Base-by-base conservation (phyloP, 2,329 filamentous ascomycete genomes). In the Ceratocystis albifundus region DNA sequence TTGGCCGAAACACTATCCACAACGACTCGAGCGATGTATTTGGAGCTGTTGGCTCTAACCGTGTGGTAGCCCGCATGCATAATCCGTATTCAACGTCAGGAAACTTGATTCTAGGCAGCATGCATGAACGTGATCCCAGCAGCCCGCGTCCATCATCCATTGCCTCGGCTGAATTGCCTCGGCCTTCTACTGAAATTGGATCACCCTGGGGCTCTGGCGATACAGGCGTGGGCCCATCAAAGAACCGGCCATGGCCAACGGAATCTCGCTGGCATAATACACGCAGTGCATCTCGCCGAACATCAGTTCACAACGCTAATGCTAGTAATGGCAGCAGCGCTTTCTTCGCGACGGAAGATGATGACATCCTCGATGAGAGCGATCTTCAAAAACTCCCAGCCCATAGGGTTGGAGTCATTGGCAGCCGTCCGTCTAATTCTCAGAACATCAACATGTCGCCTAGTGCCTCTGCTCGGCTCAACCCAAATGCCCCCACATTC, bases 401-500 rank as follows among this genome's bases (percentile, higher is more conserved):
- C 65, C 80, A 85, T 22, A 65, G 41, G 57, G 81, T 87, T 1
- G 84, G 85, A 25, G 82, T 87, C 0, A 96, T 97, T 70, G 93
- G 93, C 28, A 95, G 90, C 61, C 85, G 87, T 2, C 90, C 88
- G 1, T 41, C 66, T 1, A 57, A 68, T 59, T 76, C 77, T 3
- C 17, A 50, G 7, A 50, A 20, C 12, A 70, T 73, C 5, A 71
- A 76, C 48, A 78, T 74, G 17, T 74, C 72, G 74, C 82, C 71
- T 78, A 79, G 61, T 78, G 80, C 72, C 77, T 86, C 73, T 75
- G 85, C 74, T 77, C 86, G 75, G 71, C 80, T 97, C 32, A 97
- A 99, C 71, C 94, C 94, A 6, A 84, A 89, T 5, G 94, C 93
- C 0, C 92, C 92, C 7, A 89, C 88, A 0, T 97, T 97, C 74